phyloP scores from a whole-genome alignment of 169 alveolate genomes.

The Plasmodium inui region DNA sequence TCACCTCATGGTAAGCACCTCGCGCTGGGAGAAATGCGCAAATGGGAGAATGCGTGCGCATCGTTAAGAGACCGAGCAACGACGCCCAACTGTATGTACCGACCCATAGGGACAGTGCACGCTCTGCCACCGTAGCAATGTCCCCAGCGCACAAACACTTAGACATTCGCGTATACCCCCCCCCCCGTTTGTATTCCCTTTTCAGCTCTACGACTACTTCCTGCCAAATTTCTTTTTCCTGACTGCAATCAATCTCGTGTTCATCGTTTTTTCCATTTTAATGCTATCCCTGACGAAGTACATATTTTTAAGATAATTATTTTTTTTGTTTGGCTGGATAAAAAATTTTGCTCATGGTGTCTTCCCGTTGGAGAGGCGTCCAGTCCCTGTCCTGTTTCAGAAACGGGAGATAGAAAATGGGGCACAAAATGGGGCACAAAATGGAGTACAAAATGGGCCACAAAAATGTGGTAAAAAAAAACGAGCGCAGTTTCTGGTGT shows the following conservation, averaged over 20 bases:
- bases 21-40: background rate
- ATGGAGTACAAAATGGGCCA: background rate
- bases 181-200: background rate
- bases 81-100: background rate
- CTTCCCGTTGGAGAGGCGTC: slow-evolving; percentile 25
- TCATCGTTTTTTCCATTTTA: background rate
- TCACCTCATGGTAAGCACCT: slow-evolving; percentile 40
- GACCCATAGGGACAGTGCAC: background rate
- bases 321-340: slow-evolving; percentile 18
- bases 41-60: background rate
- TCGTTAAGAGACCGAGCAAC: background rate
- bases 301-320: slow-evolving; percentile 41
- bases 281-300: slow-evolving; percentile 21
- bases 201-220: slow-evolving; percentile 64
- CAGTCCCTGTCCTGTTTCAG: slow-evolving; percentile 42
- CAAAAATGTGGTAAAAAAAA: no score
- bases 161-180: background rate
- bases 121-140: background rate
- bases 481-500: background rate
- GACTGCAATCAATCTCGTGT: background rate
- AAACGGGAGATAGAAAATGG: background rate
- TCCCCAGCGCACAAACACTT: background rate
- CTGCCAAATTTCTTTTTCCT: slow-evolving; percentile 35
- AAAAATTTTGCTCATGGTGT: slow-evolving; percentile 5
- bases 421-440: background rate